Percentiles rank a stretch among this genome's conserved stretches.
Evolutionary conservation across 106 monocot genomes (phyloP).

Genomic region (Dendrobium chrysotoxum): DNA sequence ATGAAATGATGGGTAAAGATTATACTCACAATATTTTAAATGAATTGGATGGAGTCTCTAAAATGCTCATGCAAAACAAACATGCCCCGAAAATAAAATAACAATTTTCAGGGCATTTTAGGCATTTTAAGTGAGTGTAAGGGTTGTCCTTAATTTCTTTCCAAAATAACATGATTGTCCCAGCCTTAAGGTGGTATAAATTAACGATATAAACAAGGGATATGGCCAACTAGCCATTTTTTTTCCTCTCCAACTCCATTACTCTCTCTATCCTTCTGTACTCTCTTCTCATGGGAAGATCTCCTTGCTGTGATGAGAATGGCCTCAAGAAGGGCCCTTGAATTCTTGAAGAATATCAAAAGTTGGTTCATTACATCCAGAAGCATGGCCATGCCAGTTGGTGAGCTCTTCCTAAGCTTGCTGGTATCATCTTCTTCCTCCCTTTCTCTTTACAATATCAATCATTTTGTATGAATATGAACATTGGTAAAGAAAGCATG

Average conservation of each 20-base stretch:
- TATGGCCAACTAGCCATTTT: background rate
- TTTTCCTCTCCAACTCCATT: background rate
- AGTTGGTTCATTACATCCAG: slow-evolving; percentile 65
- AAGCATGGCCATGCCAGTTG: slow-evolving; percentile 86
- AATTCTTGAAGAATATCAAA: slow-evolving; percentile 84
- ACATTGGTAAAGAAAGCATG: background rate
- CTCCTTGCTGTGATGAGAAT: slow-evolving; percentile 82
- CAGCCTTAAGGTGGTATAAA: background rate
- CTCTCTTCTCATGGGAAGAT: slow-evolving; percentile 26
- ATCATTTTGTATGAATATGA: background rate
- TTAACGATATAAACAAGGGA: background rate
- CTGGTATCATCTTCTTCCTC: slow-evolving; percentile 28
- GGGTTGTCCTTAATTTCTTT: background rate
- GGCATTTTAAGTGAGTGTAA: background rate
- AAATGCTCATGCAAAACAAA: too few relatives aligned
- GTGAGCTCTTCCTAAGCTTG: slow-evolving; percentile 88
- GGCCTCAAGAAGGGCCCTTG: slow-evolving; percentile 94
- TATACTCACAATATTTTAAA: too few relatives aligned
- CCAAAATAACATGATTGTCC: background rate
- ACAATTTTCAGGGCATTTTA: background rate
- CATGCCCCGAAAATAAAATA: too few relatives aligned
- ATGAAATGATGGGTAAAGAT: too few relatives aligned
- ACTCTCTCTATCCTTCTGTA: background rate
- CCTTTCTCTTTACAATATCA: background rate
- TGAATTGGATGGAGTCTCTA: too few relatives aligned